These are phyloP conservation scores for Achlya hypogyna DNA, from an alignment of 352 stramenopile genomes.

Conservation along the genomic window DNA sequence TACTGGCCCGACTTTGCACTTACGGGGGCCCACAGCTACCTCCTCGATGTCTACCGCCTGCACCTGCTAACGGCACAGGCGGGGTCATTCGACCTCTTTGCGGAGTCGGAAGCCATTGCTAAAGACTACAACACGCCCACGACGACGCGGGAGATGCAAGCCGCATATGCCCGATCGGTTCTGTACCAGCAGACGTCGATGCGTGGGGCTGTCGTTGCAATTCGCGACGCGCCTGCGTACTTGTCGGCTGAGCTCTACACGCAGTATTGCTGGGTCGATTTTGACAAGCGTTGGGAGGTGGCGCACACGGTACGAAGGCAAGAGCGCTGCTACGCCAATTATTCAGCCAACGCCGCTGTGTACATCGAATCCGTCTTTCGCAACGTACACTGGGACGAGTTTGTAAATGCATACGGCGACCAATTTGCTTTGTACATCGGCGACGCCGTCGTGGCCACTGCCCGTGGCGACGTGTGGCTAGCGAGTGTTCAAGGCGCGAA, in stretches of 20 bases:
- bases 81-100: not conserved
- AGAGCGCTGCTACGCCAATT: not conserved
- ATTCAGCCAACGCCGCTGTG: not conserved
- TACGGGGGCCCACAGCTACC: not conserved
- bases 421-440: not conserved
- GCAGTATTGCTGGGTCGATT: conserved; percentile 11
- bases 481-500: not conserved
- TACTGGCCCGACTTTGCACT: not conserved
- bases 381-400: not conserved
- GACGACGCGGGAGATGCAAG: not conserved
- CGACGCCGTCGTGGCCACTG: not conserved
- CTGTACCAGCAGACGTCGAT: not conserved
- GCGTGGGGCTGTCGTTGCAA: not conserved
- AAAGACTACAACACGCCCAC: not conserved
- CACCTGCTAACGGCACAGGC: not conserved
- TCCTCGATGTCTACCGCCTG: not conserved
- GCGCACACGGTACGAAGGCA: not conserved
- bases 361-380: not conserved
- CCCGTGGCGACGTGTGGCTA: not conserved
- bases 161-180: not conserved
- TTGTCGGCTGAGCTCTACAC: not conserved
- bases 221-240: not conserved
- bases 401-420: not conserved
- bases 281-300: not conserved
- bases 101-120: not conserved